These are phyloP conservation scores for Strobilomyces confusus DNA, from an alignment of 768 basidiomycete species.

Conservation along the genomic window DNA sequence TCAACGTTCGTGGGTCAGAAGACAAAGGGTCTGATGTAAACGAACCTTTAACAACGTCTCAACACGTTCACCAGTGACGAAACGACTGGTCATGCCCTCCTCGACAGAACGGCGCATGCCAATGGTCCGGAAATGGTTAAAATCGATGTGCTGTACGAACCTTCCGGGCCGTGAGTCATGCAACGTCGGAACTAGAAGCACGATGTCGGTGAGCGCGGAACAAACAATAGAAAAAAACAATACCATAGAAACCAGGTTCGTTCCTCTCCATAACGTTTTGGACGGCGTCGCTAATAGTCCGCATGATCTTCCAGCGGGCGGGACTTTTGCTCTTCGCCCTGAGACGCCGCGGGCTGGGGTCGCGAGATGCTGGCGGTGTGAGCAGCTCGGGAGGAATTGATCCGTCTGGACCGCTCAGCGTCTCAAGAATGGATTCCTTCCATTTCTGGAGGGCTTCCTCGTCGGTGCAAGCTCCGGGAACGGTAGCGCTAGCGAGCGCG, in stretches of 20 bases:
- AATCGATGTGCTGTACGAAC: constrained; percentile 84
- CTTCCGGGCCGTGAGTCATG: constrained; percentile 72
- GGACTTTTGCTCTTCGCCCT: constrained; percentile 77
- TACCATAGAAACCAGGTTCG: constrained; percentile 72
- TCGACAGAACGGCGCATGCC: constrained; percentile 92
- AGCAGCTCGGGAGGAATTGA: constrained; percentile 73
- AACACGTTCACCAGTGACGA: constrained; percentile 88
- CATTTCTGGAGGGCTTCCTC: constrained; percentile 46
- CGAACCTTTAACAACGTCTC: constrained; percentile 71
- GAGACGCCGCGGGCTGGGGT: constrained; percentile 75
- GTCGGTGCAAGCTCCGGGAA: constrained; percentile 33
- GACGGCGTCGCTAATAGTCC: constrained; percentile 74
- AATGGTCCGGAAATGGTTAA: constrained; percentile 96
- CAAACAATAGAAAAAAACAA: constrained; percentile 19
- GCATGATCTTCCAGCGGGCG: constrained; percentile 78
- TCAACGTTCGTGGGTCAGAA: constrained; percentile 2
- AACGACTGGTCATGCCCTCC: constrained; percentile 84
- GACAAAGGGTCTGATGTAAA: constrained; percentile 3
- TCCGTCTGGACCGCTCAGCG: constrained; percentile 58
- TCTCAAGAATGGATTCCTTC: constrained; percentile 58
- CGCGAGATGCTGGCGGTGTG: constrained; percentile 75
- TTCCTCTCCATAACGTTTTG: constrained; percentile 62
- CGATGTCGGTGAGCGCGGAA: constrained; percentile 1
- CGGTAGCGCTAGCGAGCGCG: constrained; percentile 46
- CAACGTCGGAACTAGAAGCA: constrained; percentile 55